Conservation (phyloP, 352 stramenopile species). For the Aphanomyces cochlioides region DNA sequence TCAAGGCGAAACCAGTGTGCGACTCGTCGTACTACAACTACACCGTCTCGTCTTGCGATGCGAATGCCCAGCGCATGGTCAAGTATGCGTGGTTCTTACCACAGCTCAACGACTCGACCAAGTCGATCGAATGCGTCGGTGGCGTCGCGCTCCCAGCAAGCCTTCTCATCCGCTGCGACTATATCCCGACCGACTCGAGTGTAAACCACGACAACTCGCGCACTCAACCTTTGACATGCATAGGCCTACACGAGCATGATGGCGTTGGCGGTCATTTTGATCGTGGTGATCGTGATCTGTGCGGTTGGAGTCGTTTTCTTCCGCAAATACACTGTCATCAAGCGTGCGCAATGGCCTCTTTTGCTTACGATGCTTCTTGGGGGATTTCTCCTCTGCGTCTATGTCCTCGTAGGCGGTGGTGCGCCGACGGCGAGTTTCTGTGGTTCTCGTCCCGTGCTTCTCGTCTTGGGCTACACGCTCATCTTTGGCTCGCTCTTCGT, state of each 20-base stretch:
- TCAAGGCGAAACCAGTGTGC: slow-evolving; percentile 37
- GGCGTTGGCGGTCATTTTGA: slow-evolving; percentile 11
- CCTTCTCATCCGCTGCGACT: slow-evolving; percentile 11
- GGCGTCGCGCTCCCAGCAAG: slow-evolving; percentile 16
- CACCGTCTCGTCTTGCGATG: slow-evolving; percentile 38
- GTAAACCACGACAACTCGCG: not conserved
- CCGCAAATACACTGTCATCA: slow-evolving; percentile 33
- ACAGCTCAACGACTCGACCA: slow-evolving; percentile 30
- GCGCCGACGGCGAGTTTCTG: slow-evolving; percentile 40
- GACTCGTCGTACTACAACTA: slow-evolving; percentile 48
- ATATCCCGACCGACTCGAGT: slow-evolving; percentile 7
- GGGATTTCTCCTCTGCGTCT: slow-evolving; percentile 44
- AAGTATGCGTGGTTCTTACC: slow-evolving; percentile 44
- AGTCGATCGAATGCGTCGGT: slow-evolving; percentile 28
- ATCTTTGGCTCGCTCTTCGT: slow-evolving; percentile 46
- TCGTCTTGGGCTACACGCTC: slow-evolving; percentile 44
- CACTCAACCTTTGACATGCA: not conserved
- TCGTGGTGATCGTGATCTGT: slow-evolving; percentile 4
- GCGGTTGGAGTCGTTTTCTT: slow-evolving; percentile 26
- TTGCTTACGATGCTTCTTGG: slow-evolving; percentile 41
- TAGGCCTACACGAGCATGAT: slow-evolving; percentile 17
- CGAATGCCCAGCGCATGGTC: slow-evolving; percentile 34
- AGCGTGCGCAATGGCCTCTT: slow-evolving; percentile 34
- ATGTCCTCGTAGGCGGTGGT: slow-evolving; percentile 45
- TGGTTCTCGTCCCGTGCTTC: slow-evolving; percentile 36